Conservation (phyloP, 371 early-diverging fungal genomes). For the Smittium culicis region DNA sequence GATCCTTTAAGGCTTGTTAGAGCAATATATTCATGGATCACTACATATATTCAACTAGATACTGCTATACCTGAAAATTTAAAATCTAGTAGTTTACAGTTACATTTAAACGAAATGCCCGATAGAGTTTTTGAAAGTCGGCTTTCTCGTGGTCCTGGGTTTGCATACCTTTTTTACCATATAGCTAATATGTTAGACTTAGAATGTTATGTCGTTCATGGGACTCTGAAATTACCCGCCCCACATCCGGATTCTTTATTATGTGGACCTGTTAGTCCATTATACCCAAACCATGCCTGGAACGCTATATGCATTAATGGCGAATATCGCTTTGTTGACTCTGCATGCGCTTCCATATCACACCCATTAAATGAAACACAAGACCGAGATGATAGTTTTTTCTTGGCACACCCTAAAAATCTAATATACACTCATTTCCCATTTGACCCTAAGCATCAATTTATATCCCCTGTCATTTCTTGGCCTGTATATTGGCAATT, state of each 20-base stretch:
- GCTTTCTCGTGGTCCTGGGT: slow-evolving; percentile 26
- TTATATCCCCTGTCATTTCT: slow-evolving; percentile 26
- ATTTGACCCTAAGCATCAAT: slow-evolving; percentile 18
- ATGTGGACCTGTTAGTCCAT: slow-evolving; percentile 6
- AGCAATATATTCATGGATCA: slow-evolving; percentile 7
- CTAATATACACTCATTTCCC: slow-evolving; percentile 32
- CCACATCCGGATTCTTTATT: slow-evolving; percentile 13
- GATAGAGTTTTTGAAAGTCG: slow-evolving; percentile 2
- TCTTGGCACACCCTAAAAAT: slow-evolving; percentile 27
- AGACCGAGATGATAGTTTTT: slow-evolving; percentile 28
- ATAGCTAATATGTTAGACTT: slow-evolving; percentile 30
- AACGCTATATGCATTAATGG: slow-evolving; percentile 33
- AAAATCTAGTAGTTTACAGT: background rate
- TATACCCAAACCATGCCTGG: slow-evolving; percentile 29
- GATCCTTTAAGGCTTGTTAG: background rate
- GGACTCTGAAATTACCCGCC: slow-evolving; percentile 30
- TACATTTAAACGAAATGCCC: background rate
- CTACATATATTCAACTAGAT: slow-evolving; percentile 6
- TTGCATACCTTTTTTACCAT: slow-evolving; percentile 30
- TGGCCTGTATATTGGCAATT: slow-evolving; percentile 33
- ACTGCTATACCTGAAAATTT: background rate
- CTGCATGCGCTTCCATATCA: slow-evolving; percentile 27
- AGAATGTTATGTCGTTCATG: slow-evolving; percentile 26
- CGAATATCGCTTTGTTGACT: slow-evolving; percentile 31
- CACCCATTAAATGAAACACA: slow-evolving; percentile 25